Evolutionary conservation across 495 filamentous ascomycete species (phyloP), one percentile per base, ranked within the genome.

Genomic region (Aspergillus biplanus): DNA sequence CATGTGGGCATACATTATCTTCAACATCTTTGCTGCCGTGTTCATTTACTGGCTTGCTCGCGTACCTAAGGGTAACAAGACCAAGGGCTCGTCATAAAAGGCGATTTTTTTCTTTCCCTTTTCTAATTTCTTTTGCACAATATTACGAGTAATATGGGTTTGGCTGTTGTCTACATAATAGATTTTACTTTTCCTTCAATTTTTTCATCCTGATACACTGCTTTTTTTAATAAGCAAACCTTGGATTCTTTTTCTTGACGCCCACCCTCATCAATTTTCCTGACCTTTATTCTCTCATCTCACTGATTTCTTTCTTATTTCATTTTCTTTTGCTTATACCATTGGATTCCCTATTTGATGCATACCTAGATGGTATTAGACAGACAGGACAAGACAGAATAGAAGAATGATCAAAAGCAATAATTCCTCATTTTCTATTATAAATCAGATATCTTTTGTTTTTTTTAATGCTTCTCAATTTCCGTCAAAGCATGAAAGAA

Each of bases 11-110:
- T 95, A 85, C 70, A 85, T 92, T 65, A 68, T 83, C 35, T 90
- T 92, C 77, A 96, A 96, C 72, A 79, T 93, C 69, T 68, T 71
- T 37, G 85, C 71, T 33, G 92, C 90, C 0, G 78, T 94, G 11
- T 77, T 79, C 59, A 78, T 96, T 47, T 96, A 95, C 83, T 96
- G 89, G 88, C 75, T 92, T 59, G 85, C 85, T 18, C 79, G 92
- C 50, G 89, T 96, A 55, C 89, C 90, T 16, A 93, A 93, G 85
- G 71, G 69, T 31, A 72, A 67, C 39, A 74, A 71, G 58, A 73
- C 61, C 66, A 78, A 80, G 73, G 67, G 58, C 35, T 52, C 61
- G 27, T 58, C 57, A 8, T 63, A 62, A 49, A 56, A 13, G 21
- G 49, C 34, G 15, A 11, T 39, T 21, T 42, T 32, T 3, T 18